Conservation (phyloP, 2,329 filamentous ascomycete genomes). For the Pseudonectria buxi region DNA sequence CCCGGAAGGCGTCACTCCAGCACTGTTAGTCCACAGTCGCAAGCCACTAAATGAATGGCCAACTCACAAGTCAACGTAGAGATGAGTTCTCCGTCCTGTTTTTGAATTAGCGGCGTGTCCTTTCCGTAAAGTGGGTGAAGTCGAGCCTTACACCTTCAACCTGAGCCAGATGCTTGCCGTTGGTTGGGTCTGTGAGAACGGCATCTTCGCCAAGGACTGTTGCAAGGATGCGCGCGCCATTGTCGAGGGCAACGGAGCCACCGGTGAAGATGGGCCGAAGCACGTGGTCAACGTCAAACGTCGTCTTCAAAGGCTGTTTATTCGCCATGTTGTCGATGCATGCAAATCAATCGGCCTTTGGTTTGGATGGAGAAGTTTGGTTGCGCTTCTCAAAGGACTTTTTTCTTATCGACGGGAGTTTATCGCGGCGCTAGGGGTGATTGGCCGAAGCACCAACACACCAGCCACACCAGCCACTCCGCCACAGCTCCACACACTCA, state of each 20-base stretch:
- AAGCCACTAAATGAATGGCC: conserved; percentile 10
- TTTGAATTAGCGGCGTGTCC: conserved; percentile 11
- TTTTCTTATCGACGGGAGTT: conserved; percentile 6
- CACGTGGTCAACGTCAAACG: conserved; percentile 75
- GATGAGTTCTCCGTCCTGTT: conserved; percentile 69
- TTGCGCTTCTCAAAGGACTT: neutral
- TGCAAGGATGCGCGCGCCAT: conserved; percentile 73
- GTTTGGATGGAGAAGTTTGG: conserved; percentile 12
- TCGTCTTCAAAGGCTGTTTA: conserved; percentile 68
- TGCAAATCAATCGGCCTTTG: conserved; percentile 8
- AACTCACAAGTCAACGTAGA: conserved; percentile 61
- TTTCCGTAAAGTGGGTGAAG: neutral
- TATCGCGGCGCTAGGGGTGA: conserved; percentile 4
- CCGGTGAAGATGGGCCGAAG: conserved; percentile 94
- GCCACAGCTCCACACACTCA: too few relatives aligned
- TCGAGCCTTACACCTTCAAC: conserved; percentile 67
- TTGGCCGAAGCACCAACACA: conserved; percentile 9
- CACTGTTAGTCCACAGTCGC: conserved; percentile 10
- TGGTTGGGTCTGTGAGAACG: conserved; percentile 76
- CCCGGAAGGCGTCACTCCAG: conserved; percentile 72
- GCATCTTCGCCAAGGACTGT: conserved; percentile 90
- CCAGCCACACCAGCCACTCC: conserved; percentile 8
- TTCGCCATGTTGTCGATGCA: conserved; percentile 41
- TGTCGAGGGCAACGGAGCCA: conserved; percentile 77
- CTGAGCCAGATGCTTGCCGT: conserved; percentile 72